Evolutionary conservation across 805 yeast species (phyloP), one percentile per base, ranked within the genome.

Genomic region (Lachancea nothofagi): DNA sequence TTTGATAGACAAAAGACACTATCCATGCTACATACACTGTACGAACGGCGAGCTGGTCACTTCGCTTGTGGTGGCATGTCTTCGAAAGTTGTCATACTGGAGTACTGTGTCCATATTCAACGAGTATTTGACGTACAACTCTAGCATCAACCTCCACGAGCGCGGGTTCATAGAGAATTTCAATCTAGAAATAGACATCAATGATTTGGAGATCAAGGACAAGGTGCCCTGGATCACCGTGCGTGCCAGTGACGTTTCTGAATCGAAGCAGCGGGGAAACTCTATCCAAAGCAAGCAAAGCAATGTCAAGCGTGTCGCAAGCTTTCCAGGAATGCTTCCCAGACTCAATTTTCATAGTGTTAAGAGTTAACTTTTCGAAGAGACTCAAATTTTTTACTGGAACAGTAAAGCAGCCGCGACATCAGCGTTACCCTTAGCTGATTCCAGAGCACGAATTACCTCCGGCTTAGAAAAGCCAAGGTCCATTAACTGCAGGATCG

Each of bases 11-110:
- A 65, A 69, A 18, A 71, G 72, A 14, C 65, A 70, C 47, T 74
- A 80, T 8, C 96, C 97, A 0, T 66, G 83, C 2, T 89, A 83
- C 56, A 59, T 90, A 4, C 96, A 90, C 61, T 90, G 97, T 59
- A 65, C 80, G 19, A 89, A 87, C 55, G 97, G 97, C 0, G 88
- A 95, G 7, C 88, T 86, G 47, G 82, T 85, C 2, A 85, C 95
- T 0, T 77, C 90, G 18, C 66, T 93, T 33, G 77, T 86, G 1
- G 74, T 90, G 18, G 97, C 96, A 3, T 88, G 97, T 57, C 64
- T 88, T 27, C 64, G 98, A 25, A 84, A 84, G 49, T 64, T 84
- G 14, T 83, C 86, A 19, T 77, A 82, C 50, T 93, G 98, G 98
- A 80, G 93, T 7, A 74, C 84, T 5, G 85, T 87, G 2, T 80